Base-by-base conservation (phyloP, 352 stramenopile genomes). In the Blastocystis sp. region DNA sequence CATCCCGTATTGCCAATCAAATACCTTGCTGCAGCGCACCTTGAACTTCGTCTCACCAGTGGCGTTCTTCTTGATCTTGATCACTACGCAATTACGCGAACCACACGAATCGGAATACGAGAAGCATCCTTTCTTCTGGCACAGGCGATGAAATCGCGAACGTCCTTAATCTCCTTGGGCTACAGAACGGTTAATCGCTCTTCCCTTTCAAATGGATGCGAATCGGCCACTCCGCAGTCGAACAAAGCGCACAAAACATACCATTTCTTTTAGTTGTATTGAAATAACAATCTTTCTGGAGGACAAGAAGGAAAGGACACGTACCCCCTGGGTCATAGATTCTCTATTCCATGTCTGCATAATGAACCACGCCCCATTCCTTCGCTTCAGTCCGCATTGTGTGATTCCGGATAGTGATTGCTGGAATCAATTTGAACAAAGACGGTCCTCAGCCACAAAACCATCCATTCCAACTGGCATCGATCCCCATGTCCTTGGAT, bases 21-120 rank as follows among this genome's bases (percentile, higher is more conserved):
- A 4, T 81, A 81, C 69, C 69, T 85, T 85, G 75, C 75, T 85
- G 75, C 75, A 85, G 32, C 75, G 75, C 57, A 85, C 63, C 56
- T 85, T 85, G 36, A 85, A 85, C 49, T 85, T 85, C 21, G 75
- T 85, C 42, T 76, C 75, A 18, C 75, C 75, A 38, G 64, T 56
- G 18, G 51, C 16, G 24, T 76, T 76, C 75, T 85, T 85, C 75
- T 85, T 85, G 53, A 85, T 85, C 75, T 85, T 85, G 54, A 85
- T 85, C 69, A 81, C 69, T 81, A 81, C 29, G 27, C 46, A 81
- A 29, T 63, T 34, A 64, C 6, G n/a, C 4, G 21, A 64, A 21
- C 61, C 6, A 63, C n/a, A 63, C 18, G 38, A 59, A 34, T 49
- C 6, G 32, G 32, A 48, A 9, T 46, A 81, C 69, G 42, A 61